Conservation (phyloP, 805 yeast species). For the Yarrowia sp. region DNA sequence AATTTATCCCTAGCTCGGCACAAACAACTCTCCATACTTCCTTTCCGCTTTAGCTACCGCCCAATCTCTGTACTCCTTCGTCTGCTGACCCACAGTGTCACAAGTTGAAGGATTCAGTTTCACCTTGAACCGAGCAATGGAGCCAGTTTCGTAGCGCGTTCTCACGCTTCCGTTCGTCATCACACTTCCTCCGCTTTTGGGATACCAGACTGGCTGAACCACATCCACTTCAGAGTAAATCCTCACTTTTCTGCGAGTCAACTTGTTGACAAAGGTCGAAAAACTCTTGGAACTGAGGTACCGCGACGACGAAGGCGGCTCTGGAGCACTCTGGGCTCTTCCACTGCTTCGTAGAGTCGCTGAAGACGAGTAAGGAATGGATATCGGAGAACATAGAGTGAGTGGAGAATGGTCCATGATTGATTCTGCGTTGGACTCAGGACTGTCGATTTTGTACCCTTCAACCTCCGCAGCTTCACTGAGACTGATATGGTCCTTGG, state of each 20-base stretch:
- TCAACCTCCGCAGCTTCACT: neutral
- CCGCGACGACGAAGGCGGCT: neutral
- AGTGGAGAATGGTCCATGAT: slow-evolving; percentile 10
- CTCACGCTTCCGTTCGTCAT: slow-evolving; percentile 20
- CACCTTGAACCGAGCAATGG: slow-evolving; percentile 23
- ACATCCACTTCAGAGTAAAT: slow-evolving; percentile 27
- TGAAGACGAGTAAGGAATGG: neutral
- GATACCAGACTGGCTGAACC: slow-evolving; percentile 20
- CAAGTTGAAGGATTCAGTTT: slow-evolving; percentile 19
- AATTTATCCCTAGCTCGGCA: no score
- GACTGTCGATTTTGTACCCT: neutral
- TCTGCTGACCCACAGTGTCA: slow-evolving; percentile 14
- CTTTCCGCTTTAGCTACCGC: slow-evolving; percentile 20
- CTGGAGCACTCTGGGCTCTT: neutral
- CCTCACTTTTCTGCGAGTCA: slow-evolving; percentile 11
- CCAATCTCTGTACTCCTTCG: slow-evolving; percentile 24
- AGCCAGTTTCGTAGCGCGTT: slow-evolving; percentile 9
- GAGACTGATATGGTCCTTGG: slow-evolving; percentile 8
- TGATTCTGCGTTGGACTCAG: neutral
- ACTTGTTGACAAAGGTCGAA: neutral
- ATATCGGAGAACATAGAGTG: neutral
- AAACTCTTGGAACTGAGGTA: slow-evolving; percentile 5
- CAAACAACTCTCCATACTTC: slow-evolving; percentile 24
- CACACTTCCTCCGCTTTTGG: slow-evolving; percentile 24
- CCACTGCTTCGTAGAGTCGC: neutral